These are phyloP conservation scores for Notholithocarpus densiflorus DNA, from an alignment of 306 rosid species.

Conservation along the genomic window DNA sequence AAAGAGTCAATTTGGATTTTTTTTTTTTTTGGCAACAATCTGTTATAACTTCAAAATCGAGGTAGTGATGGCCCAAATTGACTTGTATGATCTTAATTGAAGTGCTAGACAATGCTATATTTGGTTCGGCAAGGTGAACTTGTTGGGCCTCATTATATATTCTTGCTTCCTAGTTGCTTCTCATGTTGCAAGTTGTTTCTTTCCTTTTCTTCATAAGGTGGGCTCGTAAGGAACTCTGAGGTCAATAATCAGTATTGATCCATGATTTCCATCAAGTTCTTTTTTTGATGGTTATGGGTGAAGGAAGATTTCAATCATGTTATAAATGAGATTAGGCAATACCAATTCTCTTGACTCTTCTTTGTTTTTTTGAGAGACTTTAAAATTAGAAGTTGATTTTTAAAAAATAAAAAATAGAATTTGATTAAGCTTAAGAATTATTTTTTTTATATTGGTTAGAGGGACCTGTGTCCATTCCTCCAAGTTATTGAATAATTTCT, in stretches of 20 bases:
- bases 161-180: not conserved
- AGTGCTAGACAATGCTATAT: not conserved
- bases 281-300: not conserved
- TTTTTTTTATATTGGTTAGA: too few relatives aligned
- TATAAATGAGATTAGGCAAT: too few relatives aligned
- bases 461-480: too few relatives aligned
- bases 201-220: not conserved
- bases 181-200: not conserved
- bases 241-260: not conserved
- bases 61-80: not conserved
- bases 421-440: too few relatives aligned
- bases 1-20: not conserved
- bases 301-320: too few relatives aligned
- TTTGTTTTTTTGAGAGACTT: too few relatives aligned
- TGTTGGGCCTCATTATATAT: not conserved
- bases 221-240: not conserved
- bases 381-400: too few relatives aligned
- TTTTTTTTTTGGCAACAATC: not conserved
- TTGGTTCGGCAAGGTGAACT: not conserved
- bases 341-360: too few relatives aligned
- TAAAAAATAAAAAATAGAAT: too few relatives aligned
- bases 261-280: not conserved
- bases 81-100: not conserved
- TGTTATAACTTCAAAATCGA: not conserved
- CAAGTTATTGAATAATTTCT: too few relatives aligned